Base-by-base conservation (phyloP, 768 basidiomycete genomes). In the Rhodotorula taiwanensis region DNA sequence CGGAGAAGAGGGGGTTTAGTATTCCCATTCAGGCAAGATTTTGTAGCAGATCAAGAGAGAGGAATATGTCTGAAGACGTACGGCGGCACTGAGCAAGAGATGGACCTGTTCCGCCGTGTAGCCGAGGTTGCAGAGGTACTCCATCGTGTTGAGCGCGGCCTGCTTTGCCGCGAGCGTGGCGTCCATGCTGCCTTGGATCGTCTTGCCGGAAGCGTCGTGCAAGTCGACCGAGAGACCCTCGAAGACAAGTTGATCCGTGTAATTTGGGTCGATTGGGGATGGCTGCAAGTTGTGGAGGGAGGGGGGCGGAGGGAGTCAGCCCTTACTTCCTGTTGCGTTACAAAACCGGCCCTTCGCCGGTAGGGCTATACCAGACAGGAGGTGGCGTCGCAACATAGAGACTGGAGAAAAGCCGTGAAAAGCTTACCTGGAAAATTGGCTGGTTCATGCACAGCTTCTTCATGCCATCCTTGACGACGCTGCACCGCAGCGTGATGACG, bases 71-170 rank as follows among this genome's bases (percentile, higher is more conserved):
- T 28, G 31, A 14, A 25, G 52, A 50, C 53, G 42, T 4, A 64
- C 62, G 0, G 85, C 86, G 0, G 85, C 85, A 3, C 83, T 83
- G 27, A 87, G 78, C 21, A 87, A 75, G 15, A 86, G 79, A 71
- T 86, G 87, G 7, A 84, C 83, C 78, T 89, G 87, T 74, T 89
- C 86, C 20, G 85, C 83, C 41, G 87, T 86, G 69, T 87, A 87
- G 28, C 86, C 86, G 54, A 87, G 77, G 82, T 86, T 60, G 43
- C 50, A 57, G 48, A 89, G 78, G 73, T 89, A 88, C 4, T 81
- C 80, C 55, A 89, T 88, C 4, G 84, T 81, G 69, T 87, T 87
- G 58, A 87, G 76, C 0, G 87, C 85, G 9, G 87, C 87, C 75
- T 86, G 86, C 72, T 88, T 87, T 74, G 86, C 88, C 5, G 87